Conservation (phyloP, 2,329 filamentous ascomycete genomes). For the Botrytis sinoallii region DNA sequence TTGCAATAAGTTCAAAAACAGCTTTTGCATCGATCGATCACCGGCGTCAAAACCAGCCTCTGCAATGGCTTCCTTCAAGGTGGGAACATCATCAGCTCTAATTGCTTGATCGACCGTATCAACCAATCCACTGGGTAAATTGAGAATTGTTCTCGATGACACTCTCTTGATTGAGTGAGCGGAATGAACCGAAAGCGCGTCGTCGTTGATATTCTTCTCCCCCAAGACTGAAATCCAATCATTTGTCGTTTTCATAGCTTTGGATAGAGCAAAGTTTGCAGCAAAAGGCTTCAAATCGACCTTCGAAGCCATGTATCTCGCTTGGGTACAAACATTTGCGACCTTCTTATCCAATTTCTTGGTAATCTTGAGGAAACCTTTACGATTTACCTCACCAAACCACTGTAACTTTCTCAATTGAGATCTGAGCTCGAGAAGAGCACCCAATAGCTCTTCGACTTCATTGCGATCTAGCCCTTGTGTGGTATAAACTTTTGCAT, state of each 20-base stretch:
- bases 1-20: constrained; percentile 80
- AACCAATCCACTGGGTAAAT: constrained; percentile 64
- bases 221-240: constrained; percentile 84
- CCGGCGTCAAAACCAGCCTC: constrained; percentile 55
- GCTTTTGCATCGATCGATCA: constrained; percentile 55
- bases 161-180: constrained; percentile 71
- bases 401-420: constrained; percentile 90
- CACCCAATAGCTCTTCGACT: constrained; percentile 84
- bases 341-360: constrained; percentile 99
- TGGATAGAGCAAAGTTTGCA: constrained; percentile 60
- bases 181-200: constrained; percentile 68
- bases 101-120: constrained; percentile 72
- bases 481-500: constrained; percentile 59
- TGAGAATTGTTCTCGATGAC: constrained; percentile 71
- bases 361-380: constrained; percentile 96
- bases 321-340: constrained; percentile 69
- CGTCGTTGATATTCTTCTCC: constrained; percentile 73
- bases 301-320: constrained; percentile 83
- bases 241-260: constrained; percentile 70
- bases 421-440: constrained; percentile 81
- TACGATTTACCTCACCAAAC: constrained; percentile 95
- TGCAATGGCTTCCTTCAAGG: constrained; percentile 55
- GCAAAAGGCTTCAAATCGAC: constrained; percentile 88
- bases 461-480: constrained; percentile 82
- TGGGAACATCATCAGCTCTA: constrained; percentile 60